Evolutionary conservation across 352 stramenopile species (phyloP), one percentile per base, ranked within the genome.

Genomic region (Salisapilia sapeloensis): DNA sequence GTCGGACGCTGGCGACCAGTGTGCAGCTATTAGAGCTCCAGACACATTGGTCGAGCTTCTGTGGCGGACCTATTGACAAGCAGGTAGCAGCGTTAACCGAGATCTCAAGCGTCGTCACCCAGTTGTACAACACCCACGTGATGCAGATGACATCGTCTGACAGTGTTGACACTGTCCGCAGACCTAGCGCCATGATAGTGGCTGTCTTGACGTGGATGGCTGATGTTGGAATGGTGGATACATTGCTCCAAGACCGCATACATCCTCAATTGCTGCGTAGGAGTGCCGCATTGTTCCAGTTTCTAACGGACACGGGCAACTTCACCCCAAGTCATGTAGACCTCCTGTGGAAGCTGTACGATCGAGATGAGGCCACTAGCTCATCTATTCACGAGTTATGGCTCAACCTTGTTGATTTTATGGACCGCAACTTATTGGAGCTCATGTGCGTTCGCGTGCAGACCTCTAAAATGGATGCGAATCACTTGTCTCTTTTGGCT

Each of bases 201-300:
- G 60, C 48, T 24, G 38, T 75, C 2, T 38, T 66, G 2, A 35
- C 48, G 6, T 83, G 67, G 71, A 57, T 84, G 32, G 38, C 56
- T 8, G 42, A 64, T 4, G 58, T 59, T 17, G 29, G 42, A 12
- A 8, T 86, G 10, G 33, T 80, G 17, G 50, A 60, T 5, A 42
- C 70, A 20, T 35, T 86, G 0, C 63, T 86, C 4, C 66, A 67
- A 2, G 55, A 69, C 11, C 74, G 58, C 15, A 67, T 77, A 21
- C 71, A 86, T 33, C 50, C 63, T 0, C 66, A 86, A 29, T 42
- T 86, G 4, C 46, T 86, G 30, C 83, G 83, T 29, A 47, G 71
- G 4, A 58, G 49, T 0, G 48, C 53, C 1, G 56, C 71, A 1
- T 28, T 86, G n/a, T 69, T 83, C 15, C 62, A 67, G 16, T 81